Base-by-base conservation (phyloP, 257 asterid genomes). In the Jasminum sambac region DNA sequence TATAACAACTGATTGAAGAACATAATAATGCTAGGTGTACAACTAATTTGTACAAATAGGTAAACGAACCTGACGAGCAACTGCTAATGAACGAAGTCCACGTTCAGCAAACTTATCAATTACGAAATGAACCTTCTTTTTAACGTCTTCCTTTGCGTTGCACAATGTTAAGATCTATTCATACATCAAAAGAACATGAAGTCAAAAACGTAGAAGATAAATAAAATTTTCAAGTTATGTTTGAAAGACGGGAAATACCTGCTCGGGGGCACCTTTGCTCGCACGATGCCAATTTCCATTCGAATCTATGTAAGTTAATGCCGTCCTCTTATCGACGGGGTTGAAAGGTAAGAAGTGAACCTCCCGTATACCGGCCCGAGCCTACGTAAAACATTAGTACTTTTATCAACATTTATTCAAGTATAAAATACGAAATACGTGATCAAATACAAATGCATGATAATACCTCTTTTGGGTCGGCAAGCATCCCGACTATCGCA, bases 251-350 rank as follows among this genome's bases (percentile, higher is more conserved):
- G 40, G 38, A 37, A 12, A 9, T 69, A 93, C 98, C 97, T 90
- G 98, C 80, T 93, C 98, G 3, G 98, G 98, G 30, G 97, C 97
- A 62, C 97, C 98, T 82, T 93, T 93, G 83, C 97, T 90, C 37
- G 93, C 82, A 48, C 98, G 86, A 75, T 90, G 96, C 98, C 96
- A 86, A 64, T 79, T 88, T 41, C 96, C 96, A 0, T 90, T 76
- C 42, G 77, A 55, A 66, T 92, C 98, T 76, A 88, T 88, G 71
- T 90, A 92, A 58, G 98, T 92, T 79, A 92, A 81, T 17, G 98
- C 98, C 12, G 98, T 90, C 80, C 98, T 85, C 88, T 92, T 92
- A 77, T 88, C 96, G 48, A 90, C 96, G 11, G 98, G 98, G 75
- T 92, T 92, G 79, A 92, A 92, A 5, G 98, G 98, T 17, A 92